phyloP scores from a whole-genome alignment of 768 basidiomycete species.

The Megacollybia marginata region DNA sequence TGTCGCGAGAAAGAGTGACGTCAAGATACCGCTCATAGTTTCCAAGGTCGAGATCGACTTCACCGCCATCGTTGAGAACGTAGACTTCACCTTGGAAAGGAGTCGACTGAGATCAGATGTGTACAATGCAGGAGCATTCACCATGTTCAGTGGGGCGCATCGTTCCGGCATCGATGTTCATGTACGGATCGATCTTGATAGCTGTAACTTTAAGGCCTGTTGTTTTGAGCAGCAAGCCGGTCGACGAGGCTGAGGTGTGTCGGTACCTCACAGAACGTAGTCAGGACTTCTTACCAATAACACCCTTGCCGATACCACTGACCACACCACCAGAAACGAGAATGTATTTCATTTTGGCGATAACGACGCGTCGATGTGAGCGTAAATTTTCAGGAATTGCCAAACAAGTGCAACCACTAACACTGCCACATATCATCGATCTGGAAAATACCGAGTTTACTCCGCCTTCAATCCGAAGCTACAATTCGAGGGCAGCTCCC shows the following conservation, averaged over 20 bases:
- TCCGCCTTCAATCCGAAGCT: no score
- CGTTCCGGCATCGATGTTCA: constrained; percentile 99
- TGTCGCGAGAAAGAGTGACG: constrained; percentile 87
- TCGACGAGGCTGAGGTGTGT: constrained; percentile 77
- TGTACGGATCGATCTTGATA: constrained; percentile 99
- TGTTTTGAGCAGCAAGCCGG: constrained; percentile 91
- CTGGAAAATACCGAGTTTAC: no score
- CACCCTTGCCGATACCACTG: constrained; percentile 98
- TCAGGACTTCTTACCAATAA: constrained; percentile 71
- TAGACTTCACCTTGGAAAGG: constrained; percentile 81
- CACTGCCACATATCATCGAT: no score
- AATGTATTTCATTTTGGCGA: constrained; percentile 88
- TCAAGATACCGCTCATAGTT: constrained; percentile 98
- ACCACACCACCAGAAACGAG: constrained; percentile 95
- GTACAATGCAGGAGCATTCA: constrained; percentile 18
- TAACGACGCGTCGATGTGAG: not conserved
- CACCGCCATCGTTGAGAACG: constrained; percentile 95
- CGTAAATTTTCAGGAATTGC: no score
- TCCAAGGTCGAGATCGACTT: constrained; percentile 95
- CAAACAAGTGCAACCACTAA: no score
- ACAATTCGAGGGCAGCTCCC: no score
- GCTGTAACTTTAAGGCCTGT: constrained; percentile 95
- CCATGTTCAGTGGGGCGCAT: constrained; percentile 99
- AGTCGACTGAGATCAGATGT: constrained; percentile 7
- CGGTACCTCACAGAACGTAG: constrained; percentile 5